These are phyloP conservation scores for Passalora sequoiae DNA, from an alignment of 2,329 filamentous ascomycete species.

Conservation along the genomic window DNA sequence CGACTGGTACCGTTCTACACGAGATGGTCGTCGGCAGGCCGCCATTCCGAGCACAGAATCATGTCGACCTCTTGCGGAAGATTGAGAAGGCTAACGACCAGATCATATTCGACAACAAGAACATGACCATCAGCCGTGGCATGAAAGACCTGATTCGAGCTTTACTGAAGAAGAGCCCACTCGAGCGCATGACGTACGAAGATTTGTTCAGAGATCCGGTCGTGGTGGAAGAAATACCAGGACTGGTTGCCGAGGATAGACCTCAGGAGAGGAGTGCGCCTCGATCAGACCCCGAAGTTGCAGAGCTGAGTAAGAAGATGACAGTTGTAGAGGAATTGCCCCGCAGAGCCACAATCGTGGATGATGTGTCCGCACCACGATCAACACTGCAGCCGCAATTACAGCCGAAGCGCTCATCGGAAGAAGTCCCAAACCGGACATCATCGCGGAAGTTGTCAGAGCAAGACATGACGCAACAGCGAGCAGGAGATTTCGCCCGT, in stretches of 20 bases:
- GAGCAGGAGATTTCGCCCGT: conserved; percentile 20
- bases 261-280: conserved; percentile 22
- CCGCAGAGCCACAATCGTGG: conserved; percentile 1
- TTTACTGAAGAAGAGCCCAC: conserved; percentile 77
- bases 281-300: conserved; percentile 23
- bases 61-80: conserved; percentile 86
- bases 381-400: conserved; percentile 11
- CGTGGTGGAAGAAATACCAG: conserved; percentile 30
- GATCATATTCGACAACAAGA: conserved; percentile 61
- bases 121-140: conserved; percentile 58
- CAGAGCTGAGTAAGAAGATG: conserved; percentile 31
- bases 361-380: conserved; percentile 21
- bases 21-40: conserved; percentile 91
- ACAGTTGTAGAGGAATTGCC: conserved; percentile 11
- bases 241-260: conserved; percentile 30
- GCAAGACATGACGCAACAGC: conserved; percentile 20
- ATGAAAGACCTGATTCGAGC: conserved; percentile 76
- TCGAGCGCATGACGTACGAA: conserved; percentile 79
- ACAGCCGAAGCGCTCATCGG: conserved; percentile 20
- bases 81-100: conserved; percentile 85
- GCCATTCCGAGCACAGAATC: conserved; percentile 87
- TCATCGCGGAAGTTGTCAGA: conserved; percentile 25
- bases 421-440: conserved; percentile 17
- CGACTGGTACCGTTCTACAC: conserved; percentile 88
- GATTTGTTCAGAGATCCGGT: conserved; percentile 68